Conservation (phyloP, 2,329 filamentous ascomycete species). For the Xylariaceae sp. region DNA sequence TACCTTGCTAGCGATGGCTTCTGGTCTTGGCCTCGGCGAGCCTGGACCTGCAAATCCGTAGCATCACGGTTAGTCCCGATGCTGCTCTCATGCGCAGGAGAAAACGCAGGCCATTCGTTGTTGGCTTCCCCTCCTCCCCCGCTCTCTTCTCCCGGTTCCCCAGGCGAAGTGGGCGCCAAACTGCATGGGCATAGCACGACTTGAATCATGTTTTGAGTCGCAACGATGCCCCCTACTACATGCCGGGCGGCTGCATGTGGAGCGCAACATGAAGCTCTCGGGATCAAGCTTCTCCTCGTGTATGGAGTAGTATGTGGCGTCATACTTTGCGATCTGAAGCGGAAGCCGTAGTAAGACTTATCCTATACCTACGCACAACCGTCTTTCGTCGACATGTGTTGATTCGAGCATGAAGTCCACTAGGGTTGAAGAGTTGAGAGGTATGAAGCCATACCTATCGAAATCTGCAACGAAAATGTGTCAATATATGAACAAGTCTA, state of each 20-base stretch:
- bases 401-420: background rate
- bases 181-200: slow-evolving; percentile 7
- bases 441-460: too few relatives aligned
- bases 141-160: slow-evolving; percentile 4
- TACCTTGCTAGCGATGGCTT: background rate
- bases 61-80: slow-evolving; percentile 3
- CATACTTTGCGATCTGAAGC: background rate
- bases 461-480: too few relatives aligned
- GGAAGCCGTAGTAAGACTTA: background rate
- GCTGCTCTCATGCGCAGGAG: slow-evolving; percentile 1
- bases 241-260: slow-evolving; percentile 4
- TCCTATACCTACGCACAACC: background rate
- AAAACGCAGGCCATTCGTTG: background rate
- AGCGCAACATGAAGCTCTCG: background rate
- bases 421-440: background rate
- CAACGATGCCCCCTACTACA: slow-evolving; percentile 9
- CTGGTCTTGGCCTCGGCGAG: slow-evolving; percentile 2
- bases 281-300: background rate
- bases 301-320: background rate
- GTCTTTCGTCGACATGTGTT: background rate
- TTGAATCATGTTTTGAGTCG: slow-evolving; percentile 1
- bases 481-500: background rate
- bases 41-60: slow-evolving; percentile 3
- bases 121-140: background rate
- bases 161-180: slow-evolving; percentile 2